Percentiles rank a stretch among this genome's conserved stretches.
Conservation (phyloP, 805 yeast species). For the Brettanomyces naardenensis region DNA sequence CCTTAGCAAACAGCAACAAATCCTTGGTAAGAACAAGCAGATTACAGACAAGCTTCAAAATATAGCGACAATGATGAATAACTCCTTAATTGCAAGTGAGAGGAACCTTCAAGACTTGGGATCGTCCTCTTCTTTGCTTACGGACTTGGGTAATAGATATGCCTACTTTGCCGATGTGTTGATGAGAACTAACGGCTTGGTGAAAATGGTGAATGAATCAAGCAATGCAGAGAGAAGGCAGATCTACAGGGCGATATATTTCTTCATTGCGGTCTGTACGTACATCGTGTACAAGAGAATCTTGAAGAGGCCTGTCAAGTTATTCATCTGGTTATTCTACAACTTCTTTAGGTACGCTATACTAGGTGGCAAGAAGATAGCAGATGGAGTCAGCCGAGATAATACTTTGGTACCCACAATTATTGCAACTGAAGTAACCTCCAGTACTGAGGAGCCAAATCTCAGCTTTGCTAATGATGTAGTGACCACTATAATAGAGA, state of each 20-base stretch:
- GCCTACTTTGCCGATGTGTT: slow-evolving; percentile 34
- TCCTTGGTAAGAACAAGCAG: slow-evolving; percentile 37
- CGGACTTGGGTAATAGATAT: slow-evolving; percentile 33
- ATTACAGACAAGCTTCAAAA: slow-evolving; percentile 40
- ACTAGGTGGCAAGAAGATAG: slow-evolving; percentile 1
- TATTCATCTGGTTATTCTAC: slow-evolving; percentile 39
- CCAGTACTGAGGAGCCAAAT: too few relatives aligned
- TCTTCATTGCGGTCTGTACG: slow-evolving; percentile 35
- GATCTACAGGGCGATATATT: slow-evolving; percentile 39
- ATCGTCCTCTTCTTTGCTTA: slow-evolving; percentile 36
- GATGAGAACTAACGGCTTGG: slow-evolving; percentile 35
- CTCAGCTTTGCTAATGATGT: too few relatives aligned
- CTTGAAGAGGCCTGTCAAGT: slow-evolving; percentile 33
- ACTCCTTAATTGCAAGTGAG: slow-evolving; percentile 44
- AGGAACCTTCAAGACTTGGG: slow-evolving; percentile 40
- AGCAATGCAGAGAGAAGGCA: slow-evolving; percentile 40
- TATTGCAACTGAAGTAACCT: too few relatives aligned
- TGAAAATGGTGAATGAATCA: slow-evolving; percentile 43
- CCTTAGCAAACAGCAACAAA: slow-evolving; percentile 30
- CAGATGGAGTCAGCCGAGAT: not conserved
- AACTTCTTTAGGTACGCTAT: slow-evolving; percentile 14
- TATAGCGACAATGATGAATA: slow-evolving; percentile 39
- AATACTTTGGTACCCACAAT: too few relatives aligned
- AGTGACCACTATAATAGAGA: too few relatives aligned
- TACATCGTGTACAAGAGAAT: slow-evolving; percentile 47